Conservation (phyloP, 1,139 yeast species). For the Trichomonascaceae sp. region DNA sequence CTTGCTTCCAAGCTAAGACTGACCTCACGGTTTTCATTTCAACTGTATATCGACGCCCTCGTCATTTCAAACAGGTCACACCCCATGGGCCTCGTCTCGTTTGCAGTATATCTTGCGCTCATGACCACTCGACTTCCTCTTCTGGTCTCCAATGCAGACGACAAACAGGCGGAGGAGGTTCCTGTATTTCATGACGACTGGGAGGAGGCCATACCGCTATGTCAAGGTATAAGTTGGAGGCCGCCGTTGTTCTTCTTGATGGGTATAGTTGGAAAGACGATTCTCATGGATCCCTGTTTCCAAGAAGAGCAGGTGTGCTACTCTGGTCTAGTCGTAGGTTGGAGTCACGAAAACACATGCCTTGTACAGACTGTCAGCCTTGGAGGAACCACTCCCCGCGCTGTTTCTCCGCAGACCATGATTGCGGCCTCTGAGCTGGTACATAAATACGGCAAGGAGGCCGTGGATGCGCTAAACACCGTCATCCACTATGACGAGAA, state of each 20-base stretch:
- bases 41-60: constrained; percentile 65
- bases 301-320: constrained; percentile 83
- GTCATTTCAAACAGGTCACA: constrained; percentile 56
- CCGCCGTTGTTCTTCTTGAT: constrained; percentile 70
- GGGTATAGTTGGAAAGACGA: constrained; percentile 58
- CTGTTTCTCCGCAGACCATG: constrained; percentile 19
- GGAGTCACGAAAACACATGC: constrained; percentile 34
- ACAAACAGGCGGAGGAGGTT: constrained; percentile 52
- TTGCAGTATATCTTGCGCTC: constrained; percentile 70
- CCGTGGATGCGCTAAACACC: constrained; percentile 11
- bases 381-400: constrained; percentile 6
- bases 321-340: constrained; percentile 63
- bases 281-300: constrained; percentile 66
- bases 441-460: constrained; percentile 12
- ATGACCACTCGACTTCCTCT: constrained; percentile 68
- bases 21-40: constrained; percentile 63
- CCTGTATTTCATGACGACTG: constrained; percentile 88
- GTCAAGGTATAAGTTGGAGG: constrained; percentile 27
- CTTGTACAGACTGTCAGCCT: constrained; percentile 25
- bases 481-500: constrained; percentile 1
- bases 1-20: constrained; percentile 41
- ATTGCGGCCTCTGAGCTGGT: constrained; percentile 21
- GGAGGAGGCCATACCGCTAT: constrained; percentile 43
- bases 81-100: constrained; percentile 66
- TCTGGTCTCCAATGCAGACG: constrained; percentile 49